Base-by-base conservation (phyloP, 2,329 filamentous ascomycete genomes). In the Leptographium wingfieldii region DNA sequence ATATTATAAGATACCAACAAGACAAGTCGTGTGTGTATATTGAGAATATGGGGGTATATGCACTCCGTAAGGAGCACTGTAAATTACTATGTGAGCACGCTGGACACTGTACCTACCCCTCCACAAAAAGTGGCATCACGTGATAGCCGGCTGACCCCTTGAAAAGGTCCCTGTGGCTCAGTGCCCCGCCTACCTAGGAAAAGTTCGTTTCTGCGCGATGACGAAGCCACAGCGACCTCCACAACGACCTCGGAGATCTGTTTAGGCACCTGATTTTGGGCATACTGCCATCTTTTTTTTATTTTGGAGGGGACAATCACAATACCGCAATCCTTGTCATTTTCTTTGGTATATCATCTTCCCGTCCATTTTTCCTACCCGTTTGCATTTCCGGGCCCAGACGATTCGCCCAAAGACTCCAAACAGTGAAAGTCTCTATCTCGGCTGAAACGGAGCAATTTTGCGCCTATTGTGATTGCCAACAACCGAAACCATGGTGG, bases 401-500 rank as follows among this genome's bases (percentile, higher is more conserved):
- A 19, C 10, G 51, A 33, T n/a, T 5, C 7, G 31, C 16, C 22
- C 4, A 5, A 29, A 10, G 52, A 9, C 10, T 10, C 31, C 52
- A 29, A 14, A 40, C 22, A 4, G 11, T 19, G 1, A 33, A 2
- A 6, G 27, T 46, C 25, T 22, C 16, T 43, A 3, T 56, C 40
- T 29, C 56, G 29, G 46, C 4, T 46, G 16, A 29, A 12, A 31
- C 35, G 35, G 35, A 19, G 9, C 19, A 25, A 1, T 27, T 35
- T 4, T 31, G 35, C 54, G n/a, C 38, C 29, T 12, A 16, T 38
- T 27, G 52, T 38, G 40, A 40, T 7, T 31, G 19, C 56, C 19
- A 19, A 16, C 31, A 40, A 14, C 38, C 19, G 57, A 65, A 54
- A 77, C 69, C 70, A 95, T 95, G 90, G 90, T 94, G 68, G 88